Evolutionary conservation across 2,329 filamentous ascomycete species (phyloP).

Genomic region (Diaporthe sp.): DNA sequence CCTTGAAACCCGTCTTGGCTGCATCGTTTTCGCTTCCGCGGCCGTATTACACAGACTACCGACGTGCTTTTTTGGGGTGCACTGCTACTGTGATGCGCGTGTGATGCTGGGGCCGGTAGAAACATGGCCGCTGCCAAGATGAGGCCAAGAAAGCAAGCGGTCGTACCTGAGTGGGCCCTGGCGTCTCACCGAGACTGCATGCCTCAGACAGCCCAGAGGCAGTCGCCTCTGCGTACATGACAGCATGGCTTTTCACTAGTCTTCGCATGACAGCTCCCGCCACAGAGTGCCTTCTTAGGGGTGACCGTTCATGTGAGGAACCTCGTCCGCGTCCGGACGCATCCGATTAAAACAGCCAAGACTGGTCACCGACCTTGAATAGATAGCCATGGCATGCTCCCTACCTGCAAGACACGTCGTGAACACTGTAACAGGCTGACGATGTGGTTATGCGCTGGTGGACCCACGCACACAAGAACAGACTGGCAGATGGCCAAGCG

Average conservation of each 20-base stretch:
- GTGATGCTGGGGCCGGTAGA: not conserved
- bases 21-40: conserved; percentile 11
- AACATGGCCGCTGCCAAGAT: conserved; percentile 12
- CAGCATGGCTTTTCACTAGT: not conserved
- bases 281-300: not conserved
- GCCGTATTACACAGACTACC: not conserved
- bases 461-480: not conserved
- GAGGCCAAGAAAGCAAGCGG: conserved; percentile 1
- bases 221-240: not conserved
- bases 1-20: conserved; percentile 17
- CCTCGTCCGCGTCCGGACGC: not conserved
- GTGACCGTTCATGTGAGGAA: not conserved
- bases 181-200: conserved; percentile 21
- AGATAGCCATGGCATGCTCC: no score
- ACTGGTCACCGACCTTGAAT: not conserved
- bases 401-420: not conserved
- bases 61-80: not conserved
- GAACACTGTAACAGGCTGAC: not conserved
- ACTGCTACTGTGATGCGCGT: conserved; percentile 5
- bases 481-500: not conserved
- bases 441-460: not conserved
- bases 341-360: not conserved
- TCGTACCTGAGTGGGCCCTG: conserved; percentile 22
- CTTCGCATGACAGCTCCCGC: no score
- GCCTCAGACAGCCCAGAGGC: not conserved